Base-by-base conservation (phyloP, 148 eudicot genomes). In the Heliamphora exappendiculata region DNA sequence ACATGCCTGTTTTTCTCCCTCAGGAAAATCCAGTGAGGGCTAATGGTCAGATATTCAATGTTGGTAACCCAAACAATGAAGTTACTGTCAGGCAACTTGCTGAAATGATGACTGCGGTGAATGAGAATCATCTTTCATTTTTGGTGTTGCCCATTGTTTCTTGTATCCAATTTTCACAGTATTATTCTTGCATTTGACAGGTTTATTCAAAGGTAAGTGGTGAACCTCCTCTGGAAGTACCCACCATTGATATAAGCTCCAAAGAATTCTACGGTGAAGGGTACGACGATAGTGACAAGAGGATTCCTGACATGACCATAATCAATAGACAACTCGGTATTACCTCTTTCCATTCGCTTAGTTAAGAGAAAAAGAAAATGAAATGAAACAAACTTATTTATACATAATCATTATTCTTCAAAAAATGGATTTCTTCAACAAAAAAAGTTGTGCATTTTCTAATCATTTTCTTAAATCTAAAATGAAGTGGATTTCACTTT, bases 261-360 rank as follows among this genome's bases (percentile, higher is more conserved):
- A 86, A 94, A 83, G 98, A 89, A 80, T 94, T 94, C 71, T 94
- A 94, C 67, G 97, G 98, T 28, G 97, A 85, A 79, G 98, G 98
- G 39, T 94, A 94, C 60, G 98, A 94, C 34, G 98, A 94, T 85
- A 94, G 98, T 81, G 98, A 94, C 88, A 92, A 92, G 85, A 89
- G 98, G 82, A 94, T 94, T 80, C 98, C 98, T 5, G 97, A 94
- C 86, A 94, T 94, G 98, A 92, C 98, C 82, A 94, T 94, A 75
- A 94, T 94, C 86, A 94, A 94, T 82, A 88, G 64, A 79, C 98
- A 94, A 77, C 97, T 94, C 44, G 98, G 98, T 94, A 90, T 37
- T 4, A 13, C 80, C 51, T 67, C 14, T 76, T 79, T 51, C 41
- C 41, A 49, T 50, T 17, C 59, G 11, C 67, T 39, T 57, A 5